Evolutionary conservation across 495 filamentous ascomycete genomes (phyloP), one percentile per base, ranked within the genome.

Genomic region (Saxophila tyrrhenica): DNA sequence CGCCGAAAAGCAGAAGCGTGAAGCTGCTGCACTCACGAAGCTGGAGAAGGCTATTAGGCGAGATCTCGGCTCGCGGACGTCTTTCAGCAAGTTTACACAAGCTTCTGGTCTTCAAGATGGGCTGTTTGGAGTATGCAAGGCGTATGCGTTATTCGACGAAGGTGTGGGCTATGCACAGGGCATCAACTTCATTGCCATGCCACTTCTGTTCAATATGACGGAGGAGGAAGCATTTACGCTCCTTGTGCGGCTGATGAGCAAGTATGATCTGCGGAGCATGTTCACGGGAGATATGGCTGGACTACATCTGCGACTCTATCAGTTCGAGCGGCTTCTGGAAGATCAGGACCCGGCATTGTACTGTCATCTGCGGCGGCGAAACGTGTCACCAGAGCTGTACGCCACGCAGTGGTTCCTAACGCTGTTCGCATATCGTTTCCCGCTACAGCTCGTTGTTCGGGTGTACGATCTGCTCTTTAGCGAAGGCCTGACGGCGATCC

Each of bases 321-420:
- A 95, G 62, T 97, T 96, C 65, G 91, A 95, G 72, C 83, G 92
- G 38, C 74, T 97, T 3, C 77, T 99, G 16, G 92, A 99, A 70
- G 92, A 99, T 63, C 71, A 91, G 39, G 91, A 97, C 61, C 92
- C 92, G 1, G 88, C 88, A 24, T 76, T 97, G 1, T 96, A 92
- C 69, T 97, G 92, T 66, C 92, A 99, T 70, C 80, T 99, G 41
- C 83, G 85, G 57, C 83, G 92, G 50, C 83, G 87, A 42, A 83
- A 85, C 22, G 92, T 97, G 38, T 83, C 83, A 41, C 88, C 94
- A 0, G 85, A 95, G 61, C 74, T 99, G 9, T 99, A 99, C 65
- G 92, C 92, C 42, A 97, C 92, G 0, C 92, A 97, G 67, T 99
- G 92, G 92, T 97, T 97, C 69, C 80, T 99, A 42, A 99, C 92